Conservation (phyloP, 2,329 filamentous ascomycete genomes). For the Aspergillus pseudoviridinutans region DNA sequence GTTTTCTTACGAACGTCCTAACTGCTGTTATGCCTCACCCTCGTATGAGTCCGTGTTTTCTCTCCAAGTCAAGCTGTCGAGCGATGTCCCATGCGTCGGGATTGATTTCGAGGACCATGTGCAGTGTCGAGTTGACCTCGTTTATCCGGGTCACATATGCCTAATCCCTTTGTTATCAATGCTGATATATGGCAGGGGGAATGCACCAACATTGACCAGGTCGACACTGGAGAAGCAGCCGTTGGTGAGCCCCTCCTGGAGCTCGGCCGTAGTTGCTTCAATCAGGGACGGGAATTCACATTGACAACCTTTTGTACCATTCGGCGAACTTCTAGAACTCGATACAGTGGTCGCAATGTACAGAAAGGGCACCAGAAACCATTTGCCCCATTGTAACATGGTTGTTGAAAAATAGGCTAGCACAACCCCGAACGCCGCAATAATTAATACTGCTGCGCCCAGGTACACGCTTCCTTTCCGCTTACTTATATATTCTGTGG, state of each 20-base stretch:
- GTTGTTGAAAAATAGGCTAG: background rate
- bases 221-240: constrained; percentile 56
- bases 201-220: constrained; percentile 42
- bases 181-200: background rate
- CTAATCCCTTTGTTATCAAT: constrained; percentile 19
- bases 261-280: constrained; percentile 50
- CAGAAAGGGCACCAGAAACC: constrained; percentile 1
- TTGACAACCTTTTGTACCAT: background rate
- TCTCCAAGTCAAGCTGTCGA: constrained; percentile 45
- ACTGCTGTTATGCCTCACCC: constrained; percentile 30
- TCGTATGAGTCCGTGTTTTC: constrained; percentile 43
- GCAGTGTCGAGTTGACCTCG: constrained; percentile 51
- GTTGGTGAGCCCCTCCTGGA: constrained; percentile 46
- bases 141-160: constrained; percentile 50
- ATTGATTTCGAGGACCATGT: constrained; percentile 53
- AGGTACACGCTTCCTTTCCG: background rate
- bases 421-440: background rate
- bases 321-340: background rate
- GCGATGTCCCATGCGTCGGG: constrained; percentile 53
- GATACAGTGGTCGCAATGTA: background rate
- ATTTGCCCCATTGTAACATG: background rate
- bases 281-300: constrained; percentile 40
- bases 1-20: background rate
- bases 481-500: background rate
- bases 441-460: background rate